phyloP scores from a whole-genome alignment of 208 protist species.

The Trypanosoma vivax region DNA sequence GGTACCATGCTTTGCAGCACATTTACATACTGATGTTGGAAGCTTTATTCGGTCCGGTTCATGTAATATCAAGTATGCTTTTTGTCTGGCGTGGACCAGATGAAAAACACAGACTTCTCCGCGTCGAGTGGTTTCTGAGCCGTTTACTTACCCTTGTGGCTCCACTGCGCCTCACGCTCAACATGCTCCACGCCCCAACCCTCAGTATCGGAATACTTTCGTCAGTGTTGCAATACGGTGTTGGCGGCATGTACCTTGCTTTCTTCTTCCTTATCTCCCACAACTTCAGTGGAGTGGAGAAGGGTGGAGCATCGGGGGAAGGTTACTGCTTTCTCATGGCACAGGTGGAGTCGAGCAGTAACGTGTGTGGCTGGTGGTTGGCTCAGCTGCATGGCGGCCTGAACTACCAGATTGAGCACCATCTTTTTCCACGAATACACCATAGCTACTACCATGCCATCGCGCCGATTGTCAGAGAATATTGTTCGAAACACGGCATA shows the following conservation, averaged over 20 bases:
- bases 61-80: slow-evolving; percentile 54
- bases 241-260: slow-evolving; percentile 75
- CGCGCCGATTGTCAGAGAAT: slow-evolving; percentile 54
- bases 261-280: slow-evolving; percentile 83
- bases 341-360: slow-evolving; percentile 69
- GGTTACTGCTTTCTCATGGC: slow-evolving; percentile 51
- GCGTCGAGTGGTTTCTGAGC: slow-evolving; percentile 50
- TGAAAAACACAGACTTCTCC: slow-evolving; percentile 46
- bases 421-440: slow-evolving; percentile 81
- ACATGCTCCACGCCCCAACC: slow-evolving; percentile 47
- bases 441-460: slow-evolving; percentile 75
- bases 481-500: slow-evolving; percentile 58
- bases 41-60: slow-evolving; percentile 61
- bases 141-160: slow-evolving; percentile 48
- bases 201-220: slow-evolving; percentile 27
- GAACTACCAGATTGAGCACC: slow-evolving; percentile 89
- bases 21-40: slow-evolving; percentile 68
- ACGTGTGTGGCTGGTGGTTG: slow-evolving; percentile 73
- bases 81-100: slow-evolving; percentile 49
- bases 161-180: slow-evolving; percentile 47
- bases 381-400: slow-evolving; percentile 74
- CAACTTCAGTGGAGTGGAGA: slow-evolving; percentile 72
- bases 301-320: slow-evolving; percentile 41
- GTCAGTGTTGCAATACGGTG: slow-evolving; percentile 53
- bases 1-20: slow-evolving; percentile 68